Evolutionary conservation across 805 yeast species (phyloP).

Genomic region (Wickerhamiella sorbophila): DNA sequence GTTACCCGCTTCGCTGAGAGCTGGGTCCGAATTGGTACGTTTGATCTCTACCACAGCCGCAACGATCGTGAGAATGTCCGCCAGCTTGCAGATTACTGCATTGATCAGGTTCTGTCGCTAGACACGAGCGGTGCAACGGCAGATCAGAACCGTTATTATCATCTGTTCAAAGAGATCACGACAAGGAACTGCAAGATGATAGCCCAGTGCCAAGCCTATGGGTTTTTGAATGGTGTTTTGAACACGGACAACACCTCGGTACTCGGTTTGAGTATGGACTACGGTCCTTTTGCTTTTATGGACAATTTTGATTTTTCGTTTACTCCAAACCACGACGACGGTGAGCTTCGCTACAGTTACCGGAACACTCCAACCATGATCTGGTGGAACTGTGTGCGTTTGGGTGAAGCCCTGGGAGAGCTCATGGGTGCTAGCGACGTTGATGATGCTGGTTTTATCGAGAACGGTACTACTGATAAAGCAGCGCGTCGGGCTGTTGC

Average conservation of each 20-base stretch:
- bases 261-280: slow-evolving; percentile 79
- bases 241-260: slow-evolving; percentile 90
- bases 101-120: slow-evolving; percentile 43
- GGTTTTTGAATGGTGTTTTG: slow-evolving; percentile 84
- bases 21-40: slow-evolving; percentile 83
- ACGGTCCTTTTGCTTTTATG: slow-evolving; percentile 88
- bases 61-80: slow-evolving; percentile 52
- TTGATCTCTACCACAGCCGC: slow-evolving; percentile 66
- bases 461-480: slow-evolving; percentile 28
- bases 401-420: slow-evolving; percentile 75
- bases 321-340: slow-evolving; percentile 87
- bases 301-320: slow-evolving; percentile 68
- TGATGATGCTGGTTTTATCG: slow-evolving; percentile 32
- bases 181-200: slow-evolving; percentile 61
- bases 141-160: slow-evolving; percentile 37
- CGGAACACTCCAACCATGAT: slow-evolving; percentile 73
- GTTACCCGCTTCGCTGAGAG: slow-evolving; percentile 70
- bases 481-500: slow-evolving; percentile 39
- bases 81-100: slow-evolving; percentile 55
- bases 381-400: slow-evolving; percentile 83
- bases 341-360: slow-evolving; percentile 54
- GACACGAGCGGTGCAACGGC: slow-evolving; percentile 20
- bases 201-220: slow-evolving; percentile 83
- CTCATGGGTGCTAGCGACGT: slow-evolving; percentile 58
- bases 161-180: slow-evolving; percentile 55